phyloP scores from a whole-genome alignment of 192 early-diverging fungal genomes.

The Lunasporangiospora selenospora region DNA sequence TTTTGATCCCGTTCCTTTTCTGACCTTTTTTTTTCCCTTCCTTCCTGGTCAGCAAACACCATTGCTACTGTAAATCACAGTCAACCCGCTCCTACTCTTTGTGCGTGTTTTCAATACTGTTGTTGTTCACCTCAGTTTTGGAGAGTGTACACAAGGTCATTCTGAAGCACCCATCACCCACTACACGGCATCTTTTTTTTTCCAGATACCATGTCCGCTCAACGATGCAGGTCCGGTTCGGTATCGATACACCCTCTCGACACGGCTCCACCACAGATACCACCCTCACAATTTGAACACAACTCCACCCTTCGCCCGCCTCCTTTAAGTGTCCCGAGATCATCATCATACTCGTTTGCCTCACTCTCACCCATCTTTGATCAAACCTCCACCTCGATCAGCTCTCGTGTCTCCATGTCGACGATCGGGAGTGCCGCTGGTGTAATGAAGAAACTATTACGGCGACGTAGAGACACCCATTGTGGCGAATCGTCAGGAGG shows the following conservation, averaged over 20 bases:
- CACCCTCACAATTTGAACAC: not conserved
- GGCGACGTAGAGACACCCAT: slow-evolving; percentile 16
- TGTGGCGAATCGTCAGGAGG: too few species aligned
- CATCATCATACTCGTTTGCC: slow-evolving; percentile 1
- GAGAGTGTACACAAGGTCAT: too few species aligned
- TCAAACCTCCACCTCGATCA: too few species aligned
- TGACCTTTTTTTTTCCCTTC: not conserved
- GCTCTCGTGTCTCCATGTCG: slow-evolving; percentile 2
- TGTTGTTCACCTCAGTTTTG: too few species aligned
- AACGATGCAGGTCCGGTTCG: slow-evolving; percentile 27
- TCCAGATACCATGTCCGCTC: slow-evolving; percentile 1
- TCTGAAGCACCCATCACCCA: too few species aligned
- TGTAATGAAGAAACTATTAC: slow-evolving; percentile 27
- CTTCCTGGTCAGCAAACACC: too few species aligned
- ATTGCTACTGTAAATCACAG: not conserved
- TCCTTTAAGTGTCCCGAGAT: not conserved
- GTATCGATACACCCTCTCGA: slow-evolving; percentile 12
- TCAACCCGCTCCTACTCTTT: not conserved
- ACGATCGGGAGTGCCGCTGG: slow-evolving; percentile 26
- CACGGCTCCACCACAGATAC: slow-evolving; percentile 5
- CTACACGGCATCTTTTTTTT: not conserved
- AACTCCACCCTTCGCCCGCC: not conserved
- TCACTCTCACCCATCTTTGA: slow-evolving; percentile 13
- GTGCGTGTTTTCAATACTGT: too few species aligned
- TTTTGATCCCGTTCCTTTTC: too few species aligned